phyloP scores from a whole-genome alignment of 257 asterid genomes.

The Striga asiatica region DNA sequence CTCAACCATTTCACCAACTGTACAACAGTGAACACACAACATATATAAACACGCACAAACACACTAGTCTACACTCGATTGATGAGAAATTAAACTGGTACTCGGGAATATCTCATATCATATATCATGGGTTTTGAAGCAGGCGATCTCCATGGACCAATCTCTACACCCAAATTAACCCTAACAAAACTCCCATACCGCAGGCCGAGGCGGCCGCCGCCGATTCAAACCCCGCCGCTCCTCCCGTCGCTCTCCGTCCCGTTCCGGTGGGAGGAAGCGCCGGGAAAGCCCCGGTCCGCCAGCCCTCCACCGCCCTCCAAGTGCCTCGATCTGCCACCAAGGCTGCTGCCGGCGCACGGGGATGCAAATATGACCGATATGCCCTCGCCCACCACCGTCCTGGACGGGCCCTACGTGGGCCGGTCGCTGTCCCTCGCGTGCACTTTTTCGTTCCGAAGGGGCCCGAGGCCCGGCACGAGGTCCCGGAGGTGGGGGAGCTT shows the following conservation, averaged over 20 bases:
- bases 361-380: slow-evolving; percentile 19
- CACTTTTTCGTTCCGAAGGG: slow-evolving; percentile 38
- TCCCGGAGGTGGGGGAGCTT: slow-evolving; percentile 49
- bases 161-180: slow-evolving; percentile 46
- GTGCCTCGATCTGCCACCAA: slow-evolving; percentile 57
- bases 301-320: slow-evolving; percentile 3
- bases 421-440: slow-evolving; percentile 26
- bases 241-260: slow-evolving; percentile 50
- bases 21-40: no score
- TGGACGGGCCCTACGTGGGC: slow-evolving; percentile 47
- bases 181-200: slow-evolving; percentile 38
- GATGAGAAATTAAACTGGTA: no score
- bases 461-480: slow-evolving; percentile 15
- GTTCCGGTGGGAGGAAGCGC: slow-evolving; percentile 79
- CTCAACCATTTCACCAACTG: no score
- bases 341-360: slow-evolving; percentile 19
- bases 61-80: no score
- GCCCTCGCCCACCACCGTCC: slow-evolving; percentile 46
- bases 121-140: slow-evolving; percentile 15
- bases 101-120: no score
- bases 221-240: slow-evolving; percentile 50
- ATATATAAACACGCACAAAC: no score
- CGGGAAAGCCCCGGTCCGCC: slow-evolving; percentile 56
- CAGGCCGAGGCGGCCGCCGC: slow-evolving; percentile 25
- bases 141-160: slow-evolving; percentile 16